Percentiles rank a stretch among this genome's conserved stretches.
These are phyloP conservation scores for Fagopyrum esculentum DNA, from an alignment of 148 eudicot species.

Conservation along the genomic window DNA sequence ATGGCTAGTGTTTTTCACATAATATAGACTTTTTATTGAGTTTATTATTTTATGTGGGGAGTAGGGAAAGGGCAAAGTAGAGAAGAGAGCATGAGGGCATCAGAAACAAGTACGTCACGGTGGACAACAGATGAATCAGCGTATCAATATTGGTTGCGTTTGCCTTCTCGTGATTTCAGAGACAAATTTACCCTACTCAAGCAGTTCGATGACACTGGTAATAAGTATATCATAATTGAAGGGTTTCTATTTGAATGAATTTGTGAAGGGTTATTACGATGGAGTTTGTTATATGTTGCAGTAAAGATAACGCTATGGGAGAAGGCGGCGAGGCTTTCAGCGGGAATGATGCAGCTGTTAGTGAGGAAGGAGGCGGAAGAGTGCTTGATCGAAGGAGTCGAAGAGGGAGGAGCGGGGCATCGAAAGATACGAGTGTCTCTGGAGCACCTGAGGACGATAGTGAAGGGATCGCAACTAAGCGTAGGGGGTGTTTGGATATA, in stretches of 20 bases:
- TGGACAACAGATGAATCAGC: constrained; percentile 25
- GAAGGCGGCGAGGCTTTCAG: neutral
- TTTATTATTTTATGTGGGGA: neutral
- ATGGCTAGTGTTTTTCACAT: too few species aligned
- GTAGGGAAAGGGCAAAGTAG: constrained; percentile 6
- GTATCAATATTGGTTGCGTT: constrained; percentile 15
- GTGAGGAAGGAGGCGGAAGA: constrained; percentile 12
- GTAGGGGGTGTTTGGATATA: constrained; percentile 15
- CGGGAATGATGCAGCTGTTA: constrained; percentile 3
- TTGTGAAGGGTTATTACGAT: neutral
- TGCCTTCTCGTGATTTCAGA: constrained; percentile 14
- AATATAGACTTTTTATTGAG: neutral
- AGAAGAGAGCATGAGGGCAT: constrained; percentile 6
- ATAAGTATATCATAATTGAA: neutral
- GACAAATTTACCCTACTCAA: constrained; percentile 17
- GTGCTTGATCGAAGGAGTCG: constrained; percentile 12
- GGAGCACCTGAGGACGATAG: constrained; percentile 13
- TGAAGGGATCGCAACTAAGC: constrained; percentile 18
- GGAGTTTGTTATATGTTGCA: neutral
- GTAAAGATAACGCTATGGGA: constrained; percentile 8
- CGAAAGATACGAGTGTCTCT: constrained; percentile 13
- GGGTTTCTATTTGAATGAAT: neutral
- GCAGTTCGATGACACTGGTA: constrained; percentile 11
- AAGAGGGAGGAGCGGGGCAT: neutral
- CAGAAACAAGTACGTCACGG: constrained; percentile 17